phyloP scores from a whole-genome alignment of 257 asterid genomes.

The Solanum chaucha region DNA sequence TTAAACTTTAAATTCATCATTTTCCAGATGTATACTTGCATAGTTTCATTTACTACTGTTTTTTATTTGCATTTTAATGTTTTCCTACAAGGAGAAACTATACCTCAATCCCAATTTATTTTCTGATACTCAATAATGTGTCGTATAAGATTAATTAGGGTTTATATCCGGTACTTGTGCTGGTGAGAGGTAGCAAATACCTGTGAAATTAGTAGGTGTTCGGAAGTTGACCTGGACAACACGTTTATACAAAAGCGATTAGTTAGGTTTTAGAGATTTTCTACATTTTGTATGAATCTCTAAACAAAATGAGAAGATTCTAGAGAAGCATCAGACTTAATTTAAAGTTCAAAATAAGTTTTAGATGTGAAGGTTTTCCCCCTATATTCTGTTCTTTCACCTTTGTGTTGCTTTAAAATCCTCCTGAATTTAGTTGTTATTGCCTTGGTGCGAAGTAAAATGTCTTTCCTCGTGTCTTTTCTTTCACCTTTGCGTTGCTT shows the following conservation, averaged over 20 bases:
- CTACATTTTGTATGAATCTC: background rate
- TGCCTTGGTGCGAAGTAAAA: background rate
- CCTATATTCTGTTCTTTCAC: background rate
- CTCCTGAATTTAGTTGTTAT: background rate
- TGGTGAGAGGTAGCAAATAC: background rate
- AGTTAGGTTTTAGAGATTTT: background rate
- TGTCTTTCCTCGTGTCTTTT: background rate
- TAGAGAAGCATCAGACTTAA: background rate
- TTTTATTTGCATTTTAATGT: background rate
- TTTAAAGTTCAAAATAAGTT: background rate
- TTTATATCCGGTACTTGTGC: background rate
- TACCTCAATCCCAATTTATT: background rate
- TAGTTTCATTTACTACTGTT: background rate
- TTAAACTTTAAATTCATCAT: background rate
- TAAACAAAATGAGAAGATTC: background rate
- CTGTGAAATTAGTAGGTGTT: background rate
- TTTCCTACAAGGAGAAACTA: background rate
- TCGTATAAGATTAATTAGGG: background rate
- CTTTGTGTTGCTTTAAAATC: background rate
- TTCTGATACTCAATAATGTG: background rate
- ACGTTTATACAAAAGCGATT: background rate
- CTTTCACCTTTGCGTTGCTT: background rate
- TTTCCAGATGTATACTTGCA: background rate
- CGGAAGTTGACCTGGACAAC: background rate
- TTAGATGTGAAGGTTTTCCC: background rate